Evolutionary conservation across 768 basidiomycete genomes (phyloP).

Genomic region (Lanmaoa pseudosensibilis): DNA sequence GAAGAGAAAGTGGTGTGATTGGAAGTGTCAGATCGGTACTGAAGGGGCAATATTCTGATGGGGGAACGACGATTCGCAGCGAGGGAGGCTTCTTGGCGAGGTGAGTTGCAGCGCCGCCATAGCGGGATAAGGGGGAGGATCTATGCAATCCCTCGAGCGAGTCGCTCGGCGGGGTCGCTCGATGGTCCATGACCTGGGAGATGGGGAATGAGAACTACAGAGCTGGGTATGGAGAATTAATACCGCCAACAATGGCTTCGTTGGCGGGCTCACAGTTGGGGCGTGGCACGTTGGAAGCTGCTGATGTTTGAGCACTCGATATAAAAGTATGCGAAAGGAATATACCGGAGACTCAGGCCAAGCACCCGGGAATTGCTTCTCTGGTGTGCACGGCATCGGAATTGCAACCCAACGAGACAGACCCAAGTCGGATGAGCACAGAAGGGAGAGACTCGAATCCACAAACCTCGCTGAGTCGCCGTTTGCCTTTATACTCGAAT

Average conservation of each 20-base stretch:
- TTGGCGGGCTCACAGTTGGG: conserved; percentile 4
- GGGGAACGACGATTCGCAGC: conserved; percentile 34
- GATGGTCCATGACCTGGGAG: conserved; percentile 21
- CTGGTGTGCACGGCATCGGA: conserved; percentile 19
- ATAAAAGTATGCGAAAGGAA: not conserved
- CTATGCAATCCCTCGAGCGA: conserved; percentile 15
- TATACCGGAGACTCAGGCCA: conserved; percentile 25
- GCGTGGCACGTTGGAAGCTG: not conserved
- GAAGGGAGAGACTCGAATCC: not conserved
- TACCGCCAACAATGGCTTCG: not conserved
- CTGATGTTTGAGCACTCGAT: not conserved
- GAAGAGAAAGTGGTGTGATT: conserved; percentile 27
- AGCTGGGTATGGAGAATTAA: not conserved
- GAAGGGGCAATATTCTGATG: conserved; percentile 36
- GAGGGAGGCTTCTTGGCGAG: conserved; percentile 18
- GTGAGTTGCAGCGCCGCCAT: conserved; percentile 11
- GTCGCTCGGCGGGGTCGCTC: not conserved
- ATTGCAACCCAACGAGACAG: conserved; percentile 17
- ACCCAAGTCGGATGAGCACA: not conserved
- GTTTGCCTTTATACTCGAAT: conserved; percentile 19
- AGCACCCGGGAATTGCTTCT: conserved; percentile 24
- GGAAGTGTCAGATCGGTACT: conserved; percentile 33
- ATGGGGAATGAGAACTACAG: not conserved
- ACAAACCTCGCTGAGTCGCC: conserved; percentile 16
- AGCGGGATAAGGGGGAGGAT: conserved; percentile 1